Percentiles rank a stretch among this genome's conserved stretches.
These are phyloP conservation scores for Lupinus albus DNA, from an alignment of 306 rosid species.

Conservation along the genomic window DNA sequence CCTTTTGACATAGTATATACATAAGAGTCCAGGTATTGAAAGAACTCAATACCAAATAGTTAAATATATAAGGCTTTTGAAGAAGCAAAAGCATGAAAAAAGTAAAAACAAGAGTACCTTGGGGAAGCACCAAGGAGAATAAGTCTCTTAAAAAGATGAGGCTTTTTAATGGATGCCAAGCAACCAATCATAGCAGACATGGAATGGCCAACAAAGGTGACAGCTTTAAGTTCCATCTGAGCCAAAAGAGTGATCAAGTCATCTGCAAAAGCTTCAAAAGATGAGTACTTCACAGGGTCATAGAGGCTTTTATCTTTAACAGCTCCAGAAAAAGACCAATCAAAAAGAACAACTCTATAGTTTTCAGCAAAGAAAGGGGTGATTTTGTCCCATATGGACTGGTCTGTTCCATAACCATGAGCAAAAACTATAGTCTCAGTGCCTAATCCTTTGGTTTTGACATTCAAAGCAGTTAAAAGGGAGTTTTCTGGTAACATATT, in stretches of 20 bases:
- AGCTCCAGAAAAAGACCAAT: slow-evolving; percentile 80
- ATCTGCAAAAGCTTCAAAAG: slow-evolving; percentile 63
- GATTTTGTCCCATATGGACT: slow-evolving; percentile 81
- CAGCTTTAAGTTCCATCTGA: slow-evolving; percentile 54
- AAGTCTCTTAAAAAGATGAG: slow-evolving; percentile 70
- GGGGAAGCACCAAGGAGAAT: slow-evolving; percentile 87
- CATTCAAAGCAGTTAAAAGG: slow-evolving; percentile 54
- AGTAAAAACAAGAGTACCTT: slow-evolving; percentile 48
- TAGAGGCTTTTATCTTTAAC: slow-evolving; percentile 50
- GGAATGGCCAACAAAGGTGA: slow-evolving; percentile 78
- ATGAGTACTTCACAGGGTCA: slow-evolving; percentile 58
- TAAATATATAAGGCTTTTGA: neutral
- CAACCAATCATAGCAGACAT: slow-evolving; percentile 96
- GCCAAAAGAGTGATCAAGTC: slow-evolving; percentile 61
- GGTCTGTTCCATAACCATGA: slow-evolving; percentile 87
- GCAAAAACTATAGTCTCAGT: slow-evolving; percentile 65
- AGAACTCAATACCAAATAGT: no score
- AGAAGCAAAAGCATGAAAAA: neutral
- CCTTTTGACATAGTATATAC: no score
- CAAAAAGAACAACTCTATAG: slow-evolving; percentile 59
- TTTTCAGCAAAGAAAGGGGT: slow-evolving; percentile 53
- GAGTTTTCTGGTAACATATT: slow-evolving; percentile 46
- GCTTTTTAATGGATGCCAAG: slow-evolving; percentile 78
- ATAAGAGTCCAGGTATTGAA: no score
- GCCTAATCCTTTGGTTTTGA: slow-evolving; percentile 52